Base-by-base conservation (phyloP, 2,329 filamentous ascomycete genomes). In the Colletotrichum tanaceti region DNA sequence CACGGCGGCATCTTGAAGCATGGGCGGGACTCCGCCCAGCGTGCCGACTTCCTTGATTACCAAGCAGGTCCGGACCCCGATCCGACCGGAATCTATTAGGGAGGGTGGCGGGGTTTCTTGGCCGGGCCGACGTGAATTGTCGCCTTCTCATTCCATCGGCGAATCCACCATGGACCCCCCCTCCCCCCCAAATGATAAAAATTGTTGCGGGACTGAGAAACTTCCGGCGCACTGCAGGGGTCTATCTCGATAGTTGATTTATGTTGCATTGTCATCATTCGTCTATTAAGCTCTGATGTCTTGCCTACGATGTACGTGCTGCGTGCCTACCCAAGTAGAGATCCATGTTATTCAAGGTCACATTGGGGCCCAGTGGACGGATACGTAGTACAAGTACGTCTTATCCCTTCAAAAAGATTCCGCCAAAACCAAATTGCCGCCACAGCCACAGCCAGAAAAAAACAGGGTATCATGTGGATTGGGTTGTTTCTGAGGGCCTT, bases 61-160 rank as follows among this genome's bases (percentile, higher is more conserved):
- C 66, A 69, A 69, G 65, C 66, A 69, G 10, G 4, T 43, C 22
- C 66, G 62, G 49, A 35, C 28, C 43, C 55, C 62, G 55, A n/a
- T 58, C 65, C 22, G 66, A 49, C 58, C 65, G 66, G 66, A 58
- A 65, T 69, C 62, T 65, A 44, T 69, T 69, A 14, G 46, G 14
- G 20, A 35, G 32, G 32, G 32, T n/a, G n/a, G n/a, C n/a, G 32
- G 32, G 9, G 1, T 35, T 32, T 16, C 38, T 28, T 49, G 49
- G 43, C 62, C 62, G 62, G 65, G 49, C 62, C 62, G 65, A 61
- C 49, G 49, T 24, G 39, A 53, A 41, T 9, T 18, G 16, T 28
- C n/a, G 11, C 28, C 10, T 20, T 38, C n/a, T 14, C 43, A 16
- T 35, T 47, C 32, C 39, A 52, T 46, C 39, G 39, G 59, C 58